Evolutionary conservation across 345 rosid genomes (phyloP), one percentile per base, ranked within the genome.

Genomic region (Gossypium herbaceum): DNA sequence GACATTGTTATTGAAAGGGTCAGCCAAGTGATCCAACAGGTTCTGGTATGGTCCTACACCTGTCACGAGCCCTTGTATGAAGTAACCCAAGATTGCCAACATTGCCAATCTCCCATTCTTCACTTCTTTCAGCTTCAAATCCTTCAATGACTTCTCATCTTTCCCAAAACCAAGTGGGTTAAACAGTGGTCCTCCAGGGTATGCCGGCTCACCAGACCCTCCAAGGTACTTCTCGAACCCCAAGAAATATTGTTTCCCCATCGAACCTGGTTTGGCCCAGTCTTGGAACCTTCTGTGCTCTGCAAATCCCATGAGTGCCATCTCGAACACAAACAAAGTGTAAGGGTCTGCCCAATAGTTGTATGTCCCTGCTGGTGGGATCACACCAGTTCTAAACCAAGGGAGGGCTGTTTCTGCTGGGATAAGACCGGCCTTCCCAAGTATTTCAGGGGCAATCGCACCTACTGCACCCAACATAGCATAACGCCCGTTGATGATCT

Each of bases 281-380:
- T 95, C 99, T 34, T 92, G 99, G 79, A 91, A 82, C 75, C 99
- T 90, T 72, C 97, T 60, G 93, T 95, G 99, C 86, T 95, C 99
- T 0, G 99, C 98, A 22, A 95, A 95, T 7, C 99, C 99, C 97
- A 95, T 86, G 25, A 93, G 83, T 11, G 97, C 99, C 99, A 95
- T 80, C 76, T 95, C 99, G 0, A 95, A n/a, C 11, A 95, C 97
- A 20, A 95, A 92, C 25, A 95, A 85, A 0, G 98, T 95, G 87
- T 88, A 95, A 29, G 84, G 79, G 79, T 95, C 98, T 43, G 99
- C 99, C 99, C 99, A 95, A 85, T 95, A 95, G 84, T 8, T 77
- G 88, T 93, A 95, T 66, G 94, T 93, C 6, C 99, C 98, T 0
- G 99, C 99, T 0, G 97, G 98, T 9, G 99, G 99, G 84, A 95